Percentiles rank a stretch among this genome's conserved stretches.
phyloP scores from a whole-genome alignment of 2,329 filamentous ascomycete genomes.

The Penicillium palitans region DNA sequence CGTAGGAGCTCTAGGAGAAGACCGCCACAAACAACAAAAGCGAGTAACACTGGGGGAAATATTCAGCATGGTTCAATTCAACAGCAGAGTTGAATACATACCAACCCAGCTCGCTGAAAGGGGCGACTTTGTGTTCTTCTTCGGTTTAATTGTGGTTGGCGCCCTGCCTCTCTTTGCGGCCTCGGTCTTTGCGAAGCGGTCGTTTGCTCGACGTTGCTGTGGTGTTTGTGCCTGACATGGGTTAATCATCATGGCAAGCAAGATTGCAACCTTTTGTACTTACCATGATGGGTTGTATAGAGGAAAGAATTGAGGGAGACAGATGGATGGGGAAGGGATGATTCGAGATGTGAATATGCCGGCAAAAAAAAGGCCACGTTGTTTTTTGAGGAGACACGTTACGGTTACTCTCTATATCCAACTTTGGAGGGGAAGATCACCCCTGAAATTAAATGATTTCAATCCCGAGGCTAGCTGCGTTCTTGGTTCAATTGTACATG shows the following conservation, averaged over 20 bases:
- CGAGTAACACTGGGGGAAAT: slow-evolving; percentile 53
- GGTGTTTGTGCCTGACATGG: slow-evolving; percentile 60
- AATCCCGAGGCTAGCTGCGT: neutral
- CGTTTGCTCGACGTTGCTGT: slow-evolving; percentile 64
- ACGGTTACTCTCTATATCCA: neutral
- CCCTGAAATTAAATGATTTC: neutral
- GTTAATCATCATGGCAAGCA: neutral
- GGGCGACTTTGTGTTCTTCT: slow-evolving; percentile 54
- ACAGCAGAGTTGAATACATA: slow-evolving; percentile 44
- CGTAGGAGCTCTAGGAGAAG: slow-evolving; percentile 59
- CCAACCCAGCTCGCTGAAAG: slow-evolving; percentile 60
- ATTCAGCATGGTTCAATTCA: slow-evolving; percentile 14
- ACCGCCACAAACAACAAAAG: slow-evolving; percentile 64
- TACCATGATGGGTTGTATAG: slow-evolving; percentile 3
- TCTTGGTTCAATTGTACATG: too few relatives aligned
- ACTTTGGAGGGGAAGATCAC: neutral
- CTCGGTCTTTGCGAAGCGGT: slow-evolving; percentile 59
- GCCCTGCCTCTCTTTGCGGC: slow-evolving; percentile 61
- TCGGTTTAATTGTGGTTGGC: slow-evolving; percentile 46
- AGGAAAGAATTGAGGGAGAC: neutral
- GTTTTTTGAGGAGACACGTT: slow-evolving; percentile 6
- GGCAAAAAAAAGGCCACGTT: slow-evolving; percentile 18
- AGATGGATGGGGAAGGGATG: neutral
- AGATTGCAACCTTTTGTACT: neutral
- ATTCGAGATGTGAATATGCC: slow-evolving; percentile 4